These are phyloP conservation scores for Pavlovales sp. DNA, from an alignment of 208 protist genomes.

Conservation along the genomic window DNA sequence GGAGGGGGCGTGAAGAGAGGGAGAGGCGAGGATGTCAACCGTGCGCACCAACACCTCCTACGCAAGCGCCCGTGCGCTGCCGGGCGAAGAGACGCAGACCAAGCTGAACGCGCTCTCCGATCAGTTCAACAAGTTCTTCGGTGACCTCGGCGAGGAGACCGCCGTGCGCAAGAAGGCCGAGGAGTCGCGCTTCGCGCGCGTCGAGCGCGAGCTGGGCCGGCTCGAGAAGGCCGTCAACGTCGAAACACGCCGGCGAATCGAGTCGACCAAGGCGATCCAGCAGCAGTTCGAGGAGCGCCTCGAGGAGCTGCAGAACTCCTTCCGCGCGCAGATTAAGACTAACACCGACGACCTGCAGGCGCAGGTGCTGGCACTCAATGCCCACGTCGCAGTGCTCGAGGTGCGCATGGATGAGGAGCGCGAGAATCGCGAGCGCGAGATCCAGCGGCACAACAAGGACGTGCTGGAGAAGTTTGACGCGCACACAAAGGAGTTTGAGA, in stretches of 20 bases:
- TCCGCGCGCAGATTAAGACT: conserved; percentile 4
- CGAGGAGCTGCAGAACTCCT: not conserved
- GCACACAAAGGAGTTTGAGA: conserved; percentile 24
- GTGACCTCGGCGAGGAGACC: conserved; percentile 33
- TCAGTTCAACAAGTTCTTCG: conserved; percentile 20
- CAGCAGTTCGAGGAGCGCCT: conserved; percentile 27
- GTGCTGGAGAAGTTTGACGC: not conserved
- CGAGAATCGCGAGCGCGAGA: conserved; percentile 4
- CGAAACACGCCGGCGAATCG: conserved; percentile 3
- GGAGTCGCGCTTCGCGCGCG: not conserved
- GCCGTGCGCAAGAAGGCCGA: conserved; percentile 19
- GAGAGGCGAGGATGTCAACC: no score
- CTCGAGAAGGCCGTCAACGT: conserved; percentile 4
- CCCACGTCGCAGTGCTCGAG: not conserved
- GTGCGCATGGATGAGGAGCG: conserved; percentile 18
- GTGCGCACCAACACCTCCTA: no score
- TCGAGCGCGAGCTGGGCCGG: conserved; percentile 19
- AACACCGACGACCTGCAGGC: not conserved
- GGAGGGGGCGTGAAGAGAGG: no score
- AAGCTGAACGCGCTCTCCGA: conserved; percentile 19
- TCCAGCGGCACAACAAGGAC: not conserved
- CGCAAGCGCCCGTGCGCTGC: no score
- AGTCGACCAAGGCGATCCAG: conserved; percentile 8
- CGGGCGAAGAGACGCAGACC: not conserved
- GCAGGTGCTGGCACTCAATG: not conserved